Evolutionary conservation across 352 stramenopile species (phyloP), one percentile per base, ranked within the genome.

Genomic region (Globisporangium iwayamae): DNA sequence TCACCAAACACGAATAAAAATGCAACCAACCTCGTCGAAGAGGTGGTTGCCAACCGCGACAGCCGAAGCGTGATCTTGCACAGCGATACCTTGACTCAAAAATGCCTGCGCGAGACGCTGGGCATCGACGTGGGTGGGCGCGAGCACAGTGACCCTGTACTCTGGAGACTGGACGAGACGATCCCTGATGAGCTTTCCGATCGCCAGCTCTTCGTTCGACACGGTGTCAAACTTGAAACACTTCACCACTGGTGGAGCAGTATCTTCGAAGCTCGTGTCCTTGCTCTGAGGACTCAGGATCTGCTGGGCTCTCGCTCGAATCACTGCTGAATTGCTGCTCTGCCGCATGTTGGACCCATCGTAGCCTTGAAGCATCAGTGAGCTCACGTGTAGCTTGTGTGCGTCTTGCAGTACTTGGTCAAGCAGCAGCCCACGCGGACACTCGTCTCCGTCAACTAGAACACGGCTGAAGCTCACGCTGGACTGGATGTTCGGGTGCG

Each of bases 401-500:
- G 20, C 30, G 28, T 54, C 38, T 0, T n/a, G n/a, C 56, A 86
- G 48, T 56, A 77, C 62, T 9, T 52, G 60, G 39, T 85, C 69
- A 57, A 91, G 71, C 41, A 78, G 71, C 28, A 63, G 32, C 1
- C 69, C 78, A 9, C 58, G 68, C 32, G 67, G 50, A 63, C 79
- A 88, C 28, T 67, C 43, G 7, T 74, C 62, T 38, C 53, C 57
- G 16, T 73, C 54, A 18, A 71, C n/a, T 16, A 85, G 55, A 16
- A 81, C 65, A 43, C 75, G 78, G 46, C 75, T 86, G 59, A 89
- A 81, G 53, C 69, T 90, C 32, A 78, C 67, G 60, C 73, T 89
- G 7, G 78, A 89, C 41, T 71, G 56, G 41, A 93, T 75, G 45
- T 52, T 69, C 1, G 66, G 62, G 14, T 84, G 74, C 1, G 54